Evolutionary conservation across 2,329 filamentous ascomycete genomes (phyloP).

Genomic region (Metarhizium guizhouense): DNA sequence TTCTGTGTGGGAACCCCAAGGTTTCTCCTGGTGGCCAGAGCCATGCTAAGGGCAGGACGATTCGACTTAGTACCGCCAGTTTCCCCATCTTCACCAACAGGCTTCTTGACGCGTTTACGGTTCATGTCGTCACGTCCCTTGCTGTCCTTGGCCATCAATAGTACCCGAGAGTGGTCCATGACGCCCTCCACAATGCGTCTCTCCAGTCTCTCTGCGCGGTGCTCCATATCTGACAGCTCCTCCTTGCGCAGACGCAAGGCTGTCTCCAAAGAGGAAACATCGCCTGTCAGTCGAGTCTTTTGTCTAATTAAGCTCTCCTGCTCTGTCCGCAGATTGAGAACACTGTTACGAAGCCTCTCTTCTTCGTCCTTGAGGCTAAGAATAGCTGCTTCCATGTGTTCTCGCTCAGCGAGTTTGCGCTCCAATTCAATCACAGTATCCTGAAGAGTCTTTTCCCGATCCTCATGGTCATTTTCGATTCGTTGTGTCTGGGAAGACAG

Average conservation of each 20-base stretch:
- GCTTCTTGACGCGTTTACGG: conserved; percentile 45
- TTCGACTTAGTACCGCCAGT: conserved; percentile 11
- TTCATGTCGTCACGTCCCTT: conserved; percentile 47
- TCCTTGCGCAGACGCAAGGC: conserved; percentile 82
- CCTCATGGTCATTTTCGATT: conserved; percentile 68
- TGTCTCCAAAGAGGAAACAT: conserved; percentile 85
- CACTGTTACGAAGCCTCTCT: conserved; percentile 40
- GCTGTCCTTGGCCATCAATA: conserved; percentile 66
- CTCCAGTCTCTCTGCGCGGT: conserved; percentile 79
- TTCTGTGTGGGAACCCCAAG: conserved; percentile 36
- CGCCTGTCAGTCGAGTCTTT: conserved; percentile 71
- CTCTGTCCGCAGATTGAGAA: conserved; percentile 54
- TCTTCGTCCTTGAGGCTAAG: conserved; percentile 42
- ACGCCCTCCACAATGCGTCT: conserved; percentile 89
- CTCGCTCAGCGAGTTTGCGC: conserved; percentile 58
- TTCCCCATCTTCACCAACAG: conserved; percentile 13
- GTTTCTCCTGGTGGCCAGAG: conserved; percentile 43
- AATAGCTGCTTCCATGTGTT: conserved; percentile 51
- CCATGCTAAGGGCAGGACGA: conserved; percentile 39
- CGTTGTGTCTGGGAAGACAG: conserved; percentile 67
- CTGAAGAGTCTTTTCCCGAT: conserved; percentile 68
- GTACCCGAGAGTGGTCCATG: conserved; percentile 86
- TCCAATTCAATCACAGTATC: conserved; percentile 77
- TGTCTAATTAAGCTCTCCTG: conserved; percentile 69
- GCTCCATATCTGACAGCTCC: conserved; percentile 85